phyloP scores from a whole-genome alignment of 2,329 filamentous ascomycete genomes.

The Tolypocladium tundrense region DNA sequence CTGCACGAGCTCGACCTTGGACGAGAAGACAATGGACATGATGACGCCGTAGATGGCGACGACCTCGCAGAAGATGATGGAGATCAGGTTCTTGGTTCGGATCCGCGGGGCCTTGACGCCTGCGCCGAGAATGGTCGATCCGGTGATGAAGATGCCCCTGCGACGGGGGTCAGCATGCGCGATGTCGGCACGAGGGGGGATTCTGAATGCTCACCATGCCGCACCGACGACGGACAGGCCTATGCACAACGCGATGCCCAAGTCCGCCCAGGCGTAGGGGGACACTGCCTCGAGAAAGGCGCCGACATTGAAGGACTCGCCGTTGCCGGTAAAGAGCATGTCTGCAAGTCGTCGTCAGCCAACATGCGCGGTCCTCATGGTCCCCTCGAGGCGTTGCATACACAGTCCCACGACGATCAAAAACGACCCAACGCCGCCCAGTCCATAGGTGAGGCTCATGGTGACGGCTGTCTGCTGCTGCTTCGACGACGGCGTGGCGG shows the following conservation, averaged over 20 bases:
- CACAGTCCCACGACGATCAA: constrained; percentile 68
- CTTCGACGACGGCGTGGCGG: not conserved
- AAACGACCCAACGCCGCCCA: constrained; percentile 57
- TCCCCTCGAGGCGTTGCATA: constrained; percentile 34
- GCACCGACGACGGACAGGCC: constrained; percentile 93
- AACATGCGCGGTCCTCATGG: not conserved
- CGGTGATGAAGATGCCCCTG: constrained; percentile 98
- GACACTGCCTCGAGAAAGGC: constrained; percentile 90
- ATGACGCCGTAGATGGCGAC: constrained; percentile 99
- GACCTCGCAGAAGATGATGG: constrained; percentile 99
- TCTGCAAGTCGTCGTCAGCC: constrained; percentile 43
- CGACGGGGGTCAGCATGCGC: constrained; percentile 1
- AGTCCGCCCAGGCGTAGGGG: constrained; percentile 83
- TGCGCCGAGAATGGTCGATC: constrained; percentile 91
- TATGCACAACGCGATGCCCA: constrained; percentile 90
- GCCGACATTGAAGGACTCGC: constrained; percentile 95
- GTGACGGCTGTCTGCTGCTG: constrained; percentile 13
- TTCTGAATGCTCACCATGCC: constrained; percentile 62
- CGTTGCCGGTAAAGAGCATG: constrained; percentile 96
- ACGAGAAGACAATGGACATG: constrained; percentile 97
- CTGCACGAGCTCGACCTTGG: constrained; percentile 63
- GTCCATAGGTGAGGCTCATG: constrained; percentile 67
- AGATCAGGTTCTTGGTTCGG: constrained; percentile 98
- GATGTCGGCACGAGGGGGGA: not conserved
- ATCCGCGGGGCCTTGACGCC: constrained; percentile 96